Conservation (phyloP, 2,329 filamentous ascomycete species). For the Penicillium verrucosum region DNA sequence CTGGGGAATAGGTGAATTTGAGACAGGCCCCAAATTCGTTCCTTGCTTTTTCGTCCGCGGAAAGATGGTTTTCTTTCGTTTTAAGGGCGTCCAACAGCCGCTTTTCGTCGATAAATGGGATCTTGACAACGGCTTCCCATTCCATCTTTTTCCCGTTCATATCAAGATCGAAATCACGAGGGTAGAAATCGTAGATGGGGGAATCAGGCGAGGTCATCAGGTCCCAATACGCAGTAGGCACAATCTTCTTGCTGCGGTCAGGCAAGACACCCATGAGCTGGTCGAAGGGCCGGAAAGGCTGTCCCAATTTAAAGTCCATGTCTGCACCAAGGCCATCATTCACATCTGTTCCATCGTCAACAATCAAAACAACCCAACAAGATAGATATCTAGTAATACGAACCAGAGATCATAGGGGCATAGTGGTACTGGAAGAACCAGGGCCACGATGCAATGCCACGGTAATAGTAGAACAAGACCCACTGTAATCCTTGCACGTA, state of each 20-base stretch:
- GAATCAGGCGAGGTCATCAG: slow-evolving; percentile 89
- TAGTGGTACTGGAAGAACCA: slow-evolving; percentile 99
- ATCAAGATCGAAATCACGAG: slow-evolving; percentile 91
- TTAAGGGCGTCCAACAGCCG: slow-evolving; percentile 81
- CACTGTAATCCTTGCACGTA: slow-evolving; percentile 97
- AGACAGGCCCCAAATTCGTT: slow-evolving; percentile 90
- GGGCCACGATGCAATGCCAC: slow-evolving; percentile 94
- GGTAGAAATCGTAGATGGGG: slow-evolving; percentile 97
- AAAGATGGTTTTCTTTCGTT: slow-evolving; percentile 74
- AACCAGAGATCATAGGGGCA: slow-evolving; percentile 88
- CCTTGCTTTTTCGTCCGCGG: slow-evolving; percentile 71
- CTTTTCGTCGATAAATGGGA: slow-evolving; percentile 95
- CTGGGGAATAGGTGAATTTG: slow-evolving; percentile 83
- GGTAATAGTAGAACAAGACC: slow-evolving; percentile 98
- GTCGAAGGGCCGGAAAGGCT: slow-evolving; percentile 91
- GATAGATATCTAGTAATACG: slow-evolving; percentile 18
- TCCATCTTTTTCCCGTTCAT: slow-evolving; percentile 99
- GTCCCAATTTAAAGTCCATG: slow-evolving; percentile 87
- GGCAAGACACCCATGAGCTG: slow-evolving; percentile 98
- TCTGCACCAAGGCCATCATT: slow-evolving; percentile 81
- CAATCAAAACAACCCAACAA: background rate
- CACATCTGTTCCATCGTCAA: slow-evolving; percentile 60
- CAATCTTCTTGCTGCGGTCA: slow-evolving; percentile 95
- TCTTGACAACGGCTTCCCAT: slow-evolving; percentile 98
- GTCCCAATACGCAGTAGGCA: slow-evolving; percentile 79